phyloP scores from a whole-genome alignment of 2,329 filamentous ascomycete genomes.

The Fusarium hainanense region DNA sequence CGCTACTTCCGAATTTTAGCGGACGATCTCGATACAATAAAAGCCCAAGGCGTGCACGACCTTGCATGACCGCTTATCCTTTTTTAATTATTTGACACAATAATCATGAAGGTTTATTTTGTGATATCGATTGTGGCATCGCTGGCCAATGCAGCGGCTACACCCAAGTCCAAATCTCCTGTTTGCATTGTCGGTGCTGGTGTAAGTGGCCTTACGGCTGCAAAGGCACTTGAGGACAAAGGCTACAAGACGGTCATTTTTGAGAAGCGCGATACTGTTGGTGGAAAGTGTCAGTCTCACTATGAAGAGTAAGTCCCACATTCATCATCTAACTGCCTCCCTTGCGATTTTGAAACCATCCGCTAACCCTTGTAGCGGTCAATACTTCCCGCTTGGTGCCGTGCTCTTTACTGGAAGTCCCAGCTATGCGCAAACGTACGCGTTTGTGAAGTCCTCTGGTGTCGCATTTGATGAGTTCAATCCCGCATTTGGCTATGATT shows the following conservation, averaged over 20 bases:
- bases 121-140: neutral
- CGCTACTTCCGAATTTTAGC: neutral
- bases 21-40: neutral
- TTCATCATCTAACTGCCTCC: neutral
- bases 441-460: neutral
- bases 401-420: neutral
- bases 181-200: neutral
- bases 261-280: neutral
- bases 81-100: too few relatives aligned
- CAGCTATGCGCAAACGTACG: neutral
- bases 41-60: neutral
- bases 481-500: neutral
- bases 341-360: fast-evolving
- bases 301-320: neutral
- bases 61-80: neutral
- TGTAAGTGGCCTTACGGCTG: neutral
- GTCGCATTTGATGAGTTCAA: neutral
- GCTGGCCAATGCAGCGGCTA: neutral
- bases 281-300: neutral
- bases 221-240: neutral
- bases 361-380: neutral
- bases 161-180: neutral
- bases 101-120: neutral
- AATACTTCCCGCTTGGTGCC: neutral
- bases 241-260: neutral